Evolutionary conservation across 2,329 filamentous ascomycete genomes (phyloP).

Genomic region (Sporothrix curviconia): DNA sequence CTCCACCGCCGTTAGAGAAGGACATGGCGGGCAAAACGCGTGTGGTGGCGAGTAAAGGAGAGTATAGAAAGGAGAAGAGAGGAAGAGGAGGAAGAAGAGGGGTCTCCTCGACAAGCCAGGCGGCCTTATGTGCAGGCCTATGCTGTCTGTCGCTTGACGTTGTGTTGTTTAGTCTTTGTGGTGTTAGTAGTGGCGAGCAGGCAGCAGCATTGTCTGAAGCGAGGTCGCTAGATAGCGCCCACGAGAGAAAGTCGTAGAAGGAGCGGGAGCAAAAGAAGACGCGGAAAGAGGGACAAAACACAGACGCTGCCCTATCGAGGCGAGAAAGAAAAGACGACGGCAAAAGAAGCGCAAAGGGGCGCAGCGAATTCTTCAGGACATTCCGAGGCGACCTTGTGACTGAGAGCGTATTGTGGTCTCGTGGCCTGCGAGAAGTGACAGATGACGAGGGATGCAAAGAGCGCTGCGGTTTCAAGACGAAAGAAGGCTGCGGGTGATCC

Average conservation of each 20-base stretch:
- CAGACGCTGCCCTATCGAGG: too few relatives aligned
- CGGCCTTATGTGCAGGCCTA: neutral
- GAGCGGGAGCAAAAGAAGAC: neutral
- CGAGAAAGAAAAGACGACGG: too few relatives aligned
- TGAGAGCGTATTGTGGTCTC: neutral
- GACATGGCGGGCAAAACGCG: slow-evolving; percentile 43
- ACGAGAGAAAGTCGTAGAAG: neutral
- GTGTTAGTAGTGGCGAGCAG: slow-evolving; percentile 5
- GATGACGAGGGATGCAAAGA: neutral
- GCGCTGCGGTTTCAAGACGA: too few relatives aligned
- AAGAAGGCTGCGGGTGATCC: neutral
- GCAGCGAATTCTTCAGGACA: slow-evolving; percentile 14
- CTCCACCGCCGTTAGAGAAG: slow-evolving; percentile 56
- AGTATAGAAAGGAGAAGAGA: too few relatives aligned
- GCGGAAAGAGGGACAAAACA: neutral
- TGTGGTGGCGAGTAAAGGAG: too few relatives aligned
- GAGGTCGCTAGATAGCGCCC: neutral
- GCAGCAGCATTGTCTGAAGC: slow-evolving; percentile 12
- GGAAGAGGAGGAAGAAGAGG: neutral
- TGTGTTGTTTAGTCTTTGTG: neutral
- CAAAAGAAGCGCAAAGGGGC: slow-evolving; percentile 5
- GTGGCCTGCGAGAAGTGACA: neutral
- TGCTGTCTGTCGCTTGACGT: neutral
- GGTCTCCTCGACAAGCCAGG: neutral
- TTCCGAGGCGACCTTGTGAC: slow-evolving; percentile 6